Evolutionary conservation across 306 rosid genomes (phyloP).

Genomic region (Inga oerstediana): DNA sequence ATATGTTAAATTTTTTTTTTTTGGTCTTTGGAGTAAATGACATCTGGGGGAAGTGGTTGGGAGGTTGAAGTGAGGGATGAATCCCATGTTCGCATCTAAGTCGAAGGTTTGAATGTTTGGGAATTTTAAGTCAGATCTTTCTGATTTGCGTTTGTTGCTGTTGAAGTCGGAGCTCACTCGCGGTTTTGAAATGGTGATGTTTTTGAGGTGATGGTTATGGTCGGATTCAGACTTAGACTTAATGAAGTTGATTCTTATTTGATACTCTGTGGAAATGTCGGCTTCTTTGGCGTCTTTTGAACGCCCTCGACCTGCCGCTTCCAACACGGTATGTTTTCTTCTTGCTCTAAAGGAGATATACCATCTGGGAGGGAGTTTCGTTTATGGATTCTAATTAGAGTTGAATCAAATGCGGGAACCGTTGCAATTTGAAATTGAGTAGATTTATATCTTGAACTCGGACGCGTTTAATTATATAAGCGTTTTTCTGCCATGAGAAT

Average conservation of each 20-base stretch:
- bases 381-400: neutral
- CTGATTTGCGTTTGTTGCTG: constrained; percentile 32
- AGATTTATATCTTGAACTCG: constrained; percentile 21
- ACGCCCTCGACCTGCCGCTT: constrained; percentile 76
- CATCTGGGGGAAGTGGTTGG: constrained; percentile 11
- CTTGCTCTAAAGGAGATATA: constrained; percentile 35
- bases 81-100: constrained; percentile 20
- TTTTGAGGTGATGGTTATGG: constrained; percentile 17
- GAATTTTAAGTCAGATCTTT: constrained; percentile 48
- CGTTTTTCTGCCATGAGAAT: constrained; percentile 13
- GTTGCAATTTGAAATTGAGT: constrained; percentile 8
- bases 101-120: constrained; percentile 20
- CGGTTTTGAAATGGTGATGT: constrained; percentile 40
- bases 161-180: constrained; percentile 26
- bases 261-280: constrained; percentile 67
- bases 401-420: neutral
- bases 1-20: neutral
- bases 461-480: constrained; percentile 14
- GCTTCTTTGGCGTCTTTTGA: constrained; percentile 87
- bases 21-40: neutral
- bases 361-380: constrained; percentile 16
- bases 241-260: constrained; percentile 47
- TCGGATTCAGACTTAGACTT: constrained; percentile 35
- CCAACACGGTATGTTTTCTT: constrained; percentile 66
- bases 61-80: constrained; percentile 31